Evolutionary conservation across 495 filamentous ascomycete genomes (phyloP).

Genomic region (Penicillium crystallinum): DNA sequence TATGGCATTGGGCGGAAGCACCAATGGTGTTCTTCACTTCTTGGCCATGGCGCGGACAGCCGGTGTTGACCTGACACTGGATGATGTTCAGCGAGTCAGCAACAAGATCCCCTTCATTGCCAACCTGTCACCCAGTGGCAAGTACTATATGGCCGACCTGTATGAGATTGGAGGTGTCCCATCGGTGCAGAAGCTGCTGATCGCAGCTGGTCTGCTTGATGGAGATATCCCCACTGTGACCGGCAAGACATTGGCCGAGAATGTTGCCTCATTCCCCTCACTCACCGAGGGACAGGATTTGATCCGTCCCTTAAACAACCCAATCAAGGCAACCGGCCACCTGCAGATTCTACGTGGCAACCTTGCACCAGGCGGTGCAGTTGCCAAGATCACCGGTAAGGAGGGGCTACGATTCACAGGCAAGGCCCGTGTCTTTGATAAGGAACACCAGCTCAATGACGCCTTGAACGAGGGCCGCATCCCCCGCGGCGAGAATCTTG

Average conservation of each 20-base stretch:
- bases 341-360: slow-evolving; percentile 87
- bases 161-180: slow-evolving; percentile 90
- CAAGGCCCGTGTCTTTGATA: slow-evolving; percentile 83
- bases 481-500: slow-evolving; percentile 76
- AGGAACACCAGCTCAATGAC: slow-evolving; percentile 71
- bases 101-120: slow-evolving; percentile 90
- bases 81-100: slow-evolving; percentile 83
- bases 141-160: slow-evolving; percentile 92
- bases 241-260: slow-evolving; percentile 83
- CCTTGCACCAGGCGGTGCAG: slow-evolving; percentile 84
- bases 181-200: slow-evolving; percentile 84
- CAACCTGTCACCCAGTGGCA: slow-evolving; percentile 83
- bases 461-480: slow-evolving; percentile 69
- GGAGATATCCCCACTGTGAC: slow-evolving; percentile 87
- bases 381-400: slow-evolving; percentile 97
- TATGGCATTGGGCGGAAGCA: slow-evolving; percentile 86
- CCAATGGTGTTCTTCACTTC: slow-evolving; percentile 91
- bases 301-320: slow-evolving; percentile 73
- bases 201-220: slow-evolving; percentile 75
- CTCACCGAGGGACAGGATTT: slow-evolving; percentile 78
- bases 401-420: slow-evolving; percentile 82
- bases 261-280: slow-evolving; percentile 75
- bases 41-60: slow-evolving; percentile 93
- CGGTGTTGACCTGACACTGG: slow-evolving; percentile 73
- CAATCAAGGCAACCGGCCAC: slow-evolving; percentile 86